Conservation (phyloP, 805 yeast species). For the Candida loeiensis region DNA sequence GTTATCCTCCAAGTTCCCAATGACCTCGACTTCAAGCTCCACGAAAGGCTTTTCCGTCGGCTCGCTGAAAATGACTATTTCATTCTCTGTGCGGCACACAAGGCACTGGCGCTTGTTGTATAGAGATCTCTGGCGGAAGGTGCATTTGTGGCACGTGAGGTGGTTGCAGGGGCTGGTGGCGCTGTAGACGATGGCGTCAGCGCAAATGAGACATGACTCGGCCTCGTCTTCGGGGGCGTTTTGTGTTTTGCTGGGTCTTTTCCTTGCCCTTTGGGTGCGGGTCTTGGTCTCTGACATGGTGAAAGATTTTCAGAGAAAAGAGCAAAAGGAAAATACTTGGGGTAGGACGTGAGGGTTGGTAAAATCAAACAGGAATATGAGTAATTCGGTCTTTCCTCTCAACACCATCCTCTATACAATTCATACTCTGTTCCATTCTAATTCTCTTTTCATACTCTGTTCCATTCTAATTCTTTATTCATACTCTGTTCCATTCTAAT, state of each 20-base stretch:
- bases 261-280: neutral
- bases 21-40: neutral
- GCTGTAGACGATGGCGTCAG: slow-evolving; percentile 59
- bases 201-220: slow-evolving; percentile 76
- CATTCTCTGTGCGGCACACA: slow-evolving; percentile 75
- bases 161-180: slow-evolving; percentile 85
- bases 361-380: too few relatives aligned
- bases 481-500: too few relatives aligned
- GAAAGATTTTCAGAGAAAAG: neutral
- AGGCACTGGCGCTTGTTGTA: slow-evolving; percentile 73
- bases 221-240: slow-evolving; percentile 17
- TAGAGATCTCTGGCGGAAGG: slow-evolving; percentile 77
- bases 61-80: slow-evolving; percentile 56
- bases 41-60: slow-evolving; percentile 18
- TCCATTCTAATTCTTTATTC: too few relatives aligned
- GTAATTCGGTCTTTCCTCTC: too few relatives aligned
- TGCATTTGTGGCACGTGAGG: slow-evolving; percentile 75
- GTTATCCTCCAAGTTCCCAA: neutral
- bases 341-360: neutral
- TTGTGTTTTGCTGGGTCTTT: too few relatives aligned
- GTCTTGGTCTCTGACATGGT: neutral
- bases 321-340: neutral
- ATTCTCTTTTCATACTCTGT: too few relatives aligned
- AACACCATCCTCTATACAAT: too few relatives aligned
- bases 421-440: too few relatives aligned